Evolutionary conservation across 2,329 filamentous ascomycete genomes (phyloP), one percentile per base, ranked within the genome.

Genomic region (Trichothecium sympodiale): DNA sequence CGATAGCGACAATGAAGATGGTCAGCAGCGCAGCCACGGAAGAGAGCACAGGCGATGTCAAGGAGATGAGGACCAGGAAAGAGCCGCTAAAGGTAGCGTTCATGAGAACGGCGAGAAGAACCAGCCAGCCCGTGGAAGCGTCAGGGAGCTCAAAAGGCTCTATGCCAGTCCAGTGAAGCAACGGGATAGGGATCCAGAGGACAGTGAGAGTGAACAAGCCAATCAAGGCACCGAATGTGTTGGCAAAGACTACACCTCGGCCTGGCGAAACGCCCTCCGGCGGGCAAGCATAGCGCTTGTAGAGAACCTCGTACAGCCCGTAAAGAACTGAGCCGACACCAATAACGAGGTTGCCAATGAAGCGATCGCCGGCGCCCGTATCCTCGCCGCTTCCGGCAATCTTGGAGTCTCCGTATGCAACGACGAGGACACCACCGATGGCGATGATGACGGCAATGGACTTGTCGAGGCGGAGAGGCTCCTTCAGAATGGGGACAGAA

Each of bases 181-280:
- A 61, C 0, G 89, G 89, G 8, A 98, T 56, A 1, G 91, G 91
- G 32, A 96, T 76, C 91, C 91, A 98, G 4, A 98, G 73, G 6
- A 96, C 82, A 1, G 74, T 61, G 17, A 96, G 60, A 0, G 91
- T 98, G 55, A 96, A 95, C 6, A 67, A 50, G 3, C 91, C 91
- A 43, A 98, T 91, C 53, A 89, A 65, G 44, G 79, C 84, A 36
- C 86, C 91, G 51, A 96, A 91, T 0, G 83, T 81, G 55, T 94
- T 96, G 49, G 91, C 88, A 48, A 98, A 96, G 41, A 96, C 79
- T 69, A 94, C 91, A 47, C 87, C 88, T n/a, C 88, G 77, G n/a
- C 74, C 77, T 0, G 91, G 76, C 30, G 75, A 80, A 36, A 80
- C 83, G 34, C 87, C 88, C 46, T 95, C 88, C 0, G 91, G 91